Percentiles rank a stretch among this genome's conserved stretches.
Conservation (phyloP, 2,329 filamentous ascomycete species). For the Xylaria sp. region DNA sequence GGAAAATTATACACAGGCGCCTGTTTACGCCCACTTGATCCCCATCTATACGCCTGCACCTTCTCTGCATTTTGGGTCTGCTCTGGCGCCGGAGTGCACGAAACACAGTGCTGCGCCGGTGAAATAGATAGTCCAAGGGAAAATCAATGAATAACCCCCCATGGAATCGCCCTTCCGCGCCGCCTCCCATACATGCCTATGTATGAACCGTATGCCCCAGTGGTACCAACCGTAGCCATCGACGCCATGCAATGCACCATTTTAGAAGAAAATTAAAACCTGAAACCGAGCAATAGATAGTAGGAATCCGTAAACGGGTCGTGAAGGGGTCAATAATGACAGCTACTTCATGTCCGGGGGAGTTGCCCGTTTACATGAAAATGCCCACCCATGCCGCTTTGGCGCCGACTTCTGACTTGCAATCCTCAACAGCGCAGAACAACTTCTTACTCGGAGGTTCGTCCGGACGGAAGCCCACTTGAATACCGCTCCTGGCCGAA, state of each 20-base stretch:
- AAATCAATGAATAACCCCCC: constrained; percentile 9
- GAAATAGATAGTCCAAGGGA: not conserved
- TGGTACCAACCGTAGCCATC: constrained; percentile 14
- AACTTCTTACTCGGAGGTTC: constrained; percentile 50
- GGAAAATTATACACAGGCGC: not conserved
- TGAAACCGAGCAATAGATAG: not conserved
- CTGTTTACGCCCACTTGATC: not conserved
- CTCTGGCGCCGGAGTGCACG: not conserved
- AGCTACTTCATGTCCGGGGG: not conserved
- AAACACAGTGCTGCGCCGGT: not conserved
- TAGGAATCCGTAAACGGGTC: not conserved
- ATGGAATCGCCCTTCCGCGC: constrained; percentile 1
- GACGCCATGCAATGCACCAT: constrained; percentile 37
- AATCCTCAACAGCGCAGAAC: constrained; percentile 68
- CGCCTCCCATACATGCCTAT: constrained; percentile 6
- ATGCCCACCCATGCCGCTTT: constrained; percentile 70
- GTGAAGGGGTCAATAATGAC: not conserved
- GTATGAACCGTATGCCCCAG: constrained; percentile 8
- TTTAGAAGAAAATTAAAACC: constrained; percentile 5
- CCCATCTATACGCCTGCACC: not conserved
- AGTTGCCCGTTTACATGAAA: constrained; percentile 34
- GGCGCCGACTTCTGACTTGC: constrained; percentile 62
- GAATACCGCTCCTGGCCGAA: constrained; percentile 48
- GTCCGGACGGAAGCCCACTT: constrained; percentile 54
- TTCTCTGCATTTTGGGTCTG: not conserved